phyloP scores from a whole-genome alignment of 1,284 basidiomycete genomes.

The Malassezia dermatis region DNA sequence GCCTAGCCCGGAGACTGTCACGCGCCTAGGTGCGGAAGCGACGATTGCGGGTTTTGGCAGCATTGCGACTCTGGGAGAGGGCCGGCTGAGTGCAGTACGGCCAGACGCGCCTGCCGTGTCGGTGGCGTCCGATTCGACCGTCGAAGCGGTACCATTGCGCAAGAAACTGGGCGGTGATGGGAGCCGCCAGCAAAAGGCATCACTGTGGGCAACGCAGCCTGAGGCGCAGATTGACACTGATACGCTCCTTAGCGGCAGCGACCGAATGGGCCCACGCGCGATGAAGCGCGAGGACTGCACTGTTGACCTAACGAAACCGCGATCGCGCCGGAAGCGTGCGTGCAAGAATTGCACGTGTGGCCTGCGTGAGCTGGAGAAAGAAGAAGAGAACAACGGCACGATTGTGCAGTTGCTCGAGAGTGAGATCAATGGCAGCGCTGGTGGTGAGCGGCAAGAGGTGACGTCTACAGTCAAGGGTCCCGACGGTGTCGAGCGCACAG shows the following conservation, averaged over 20 bases:
- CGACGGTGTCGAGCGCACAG: slow-evolving; percentile 37
- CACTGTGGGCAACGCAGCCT: slow-evolving; percentile 39
- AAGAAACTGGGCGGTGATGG: slow-evolving; percentile 17
- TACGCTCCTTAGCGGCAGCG: slow-evolving; percentile 29
- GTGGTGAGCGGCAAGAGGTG: slow-evolving; percentile 27
- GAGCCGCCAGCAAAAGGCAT: slow-evolving; percentile 20
- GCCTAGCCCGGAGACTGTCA: slow-evolving; percentile 10
- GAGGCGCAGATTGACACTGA: slow-evolving; percentile 30
- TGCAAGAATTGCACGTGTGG: slow-evolving; percentile 48
- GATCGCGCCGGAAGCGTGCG: slow-evolving; percentile 35
- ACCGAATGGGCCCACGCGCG: slow-evolving; percentile 26
- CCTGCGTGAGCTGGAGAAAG: slow-evolving; percentile 41
- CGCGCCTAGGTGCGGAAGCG: slow-evolving; percentile 25
- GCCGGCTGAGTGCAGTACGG: slow-evolving; percentile 10
- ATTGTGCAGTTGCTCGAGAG: slow-evolving; percentile 36
- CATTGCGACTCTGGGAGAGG: slow-evolving; percentile 15
- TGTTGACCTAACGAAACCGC: slow-evolving; percentile 27
- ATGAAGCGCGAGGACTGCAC: slow-evolving; percentile 42
- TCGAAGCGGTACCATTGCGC: slow-evolving; percentile 25
- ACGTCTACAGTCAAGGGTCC: slow-evolving; percentile 37
- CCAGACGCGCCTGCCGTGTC: slow-evolving; percentile 8
- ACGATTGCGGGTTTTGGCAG: slow-evolving; percentile 31
- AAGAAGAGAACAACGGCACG: slow-evolving; percentile 26
- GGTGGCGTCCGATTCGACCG: slow-evolving; percentile 2
- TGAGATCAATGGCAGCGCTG: slow-evolving; percentile 17